Conservation (phyloP, 305 asterid species). For the Ilex paraguariensis region DNA sequence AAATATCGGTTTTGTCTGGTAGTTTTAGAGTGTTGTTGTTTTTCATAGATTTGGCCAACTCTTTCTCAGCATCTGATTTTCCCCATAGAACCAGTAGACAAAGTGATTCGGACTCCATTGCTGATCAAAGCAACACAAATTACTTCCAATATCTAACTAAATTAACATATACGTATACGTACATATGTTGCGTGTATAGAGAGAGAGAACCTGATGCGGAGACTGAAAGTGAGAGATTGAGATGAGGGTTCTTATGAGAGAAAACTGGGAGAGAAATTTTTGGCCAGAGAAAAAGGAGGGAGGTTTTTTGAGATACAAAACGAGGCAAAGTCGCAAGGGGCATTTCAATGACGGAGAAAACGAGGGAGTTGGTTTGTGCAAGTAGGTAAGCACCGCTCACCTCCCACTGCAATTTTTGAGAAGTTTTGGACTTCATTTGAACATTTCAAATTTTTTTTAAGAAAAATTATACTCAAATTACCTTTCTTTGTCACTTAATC, state of each 20-base stretch:
- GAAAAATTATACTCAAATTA: too few relatives aligned
- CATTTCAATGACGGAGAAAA: not conserved
- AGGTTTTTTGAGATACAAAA: not conserved
- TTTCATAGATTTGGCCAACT: slow-evolving; percentile 51
- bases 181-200: not conserved
- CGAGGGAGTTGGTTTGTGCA: not conserved
- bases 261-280: not conserved
- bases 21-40: slow-evolving; percentile 40
- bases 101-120: slow-evolving; percentile 48
- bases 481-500: too few relatives aligned
- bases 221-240: not conserved
- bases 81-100: slow-evolving; percentile 53
- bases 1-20: slow-evolving; percentile 38
- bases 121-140: not conserved
- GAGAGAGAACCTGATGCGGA: not conserved
- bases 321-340: not conserved
- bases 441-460: too few relatives aligned
- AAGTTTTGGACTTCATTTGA: too few relatives aligned
- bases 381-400: too few relatives aligned
- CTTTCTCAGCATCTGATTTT: slow-evolving; percentile 55
- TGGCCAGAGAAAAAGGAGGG: not conserved
- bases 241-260: not conserved
- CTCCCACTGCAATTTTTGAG: too few relatives aligned
- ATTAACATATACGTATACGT: not conserved
- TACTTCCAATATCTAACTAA: not conserved